Conservation (phyloP, 371 early-diverging fungal species). For the Mortierella sp. region DNA sequence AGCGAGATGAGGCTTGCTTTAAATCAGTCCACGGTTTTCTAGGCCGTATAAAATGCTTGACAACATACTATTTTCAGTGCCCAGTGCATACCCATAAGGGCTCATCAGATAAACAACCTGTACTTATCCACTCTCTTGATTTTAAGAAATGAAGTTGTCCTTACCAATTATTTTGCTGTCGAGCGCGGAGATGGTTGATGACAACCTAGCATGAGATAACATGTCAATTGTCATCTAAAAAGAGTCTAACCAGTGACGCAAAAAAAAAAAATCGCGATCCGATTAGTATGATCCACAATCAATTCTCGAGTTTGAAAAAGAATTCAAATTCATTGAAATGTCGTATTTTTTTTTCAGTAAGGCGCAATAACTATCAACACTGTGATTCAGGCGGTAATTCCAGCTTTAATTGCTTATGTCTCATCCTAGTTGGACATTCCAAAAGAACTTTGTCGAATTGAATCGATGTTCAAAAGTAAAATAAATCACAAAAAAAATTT, state of each 20-base stretch:
- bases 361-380: slow-evolving; percentile 62
- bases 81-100: slow-evolving; percentile 60
- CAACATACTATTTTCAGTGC: slow-evolving; percentile 60
- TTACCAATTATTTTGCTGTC: slow-evolving; percentile 15
- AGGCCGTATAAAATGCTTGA: slow-evolving; percentile 61
- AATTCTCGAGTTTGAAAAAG: not conserved
- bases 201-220: too few relatives aligned
- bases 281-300: not conserved
- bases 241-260: too few relatives aligned
- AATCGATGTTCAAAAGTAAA: not conserved
- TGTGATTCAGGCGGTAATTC: slow-evolving; percentile 61
- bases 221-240: too few relatives aligned
- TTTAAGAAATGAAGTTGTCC: not conserved
- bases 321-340: not conserved
- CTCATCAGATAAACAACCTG: slow-evolving; percentile 36
- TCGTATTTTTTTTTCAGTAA: slow-evolving; percentile 51
- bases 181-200: not conserved
- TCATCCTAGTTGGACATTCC: slow-evolving; percentile 54
- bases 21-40: slow-evolving; percentile 60
- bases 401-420: slow-evolving; percentile 61
- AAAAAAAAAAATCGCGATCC: slow-evolving; percentile 1
- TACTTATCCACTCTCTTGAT: not conserved
- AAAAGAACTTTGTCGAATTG: not conserved
- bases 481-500: not conserved
- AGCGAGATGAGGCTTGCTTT: not conserved